Conservation (phyloP, 2,329 filamentous ascomycete genomes). For the Colletotrichum limetticola region DNA sequence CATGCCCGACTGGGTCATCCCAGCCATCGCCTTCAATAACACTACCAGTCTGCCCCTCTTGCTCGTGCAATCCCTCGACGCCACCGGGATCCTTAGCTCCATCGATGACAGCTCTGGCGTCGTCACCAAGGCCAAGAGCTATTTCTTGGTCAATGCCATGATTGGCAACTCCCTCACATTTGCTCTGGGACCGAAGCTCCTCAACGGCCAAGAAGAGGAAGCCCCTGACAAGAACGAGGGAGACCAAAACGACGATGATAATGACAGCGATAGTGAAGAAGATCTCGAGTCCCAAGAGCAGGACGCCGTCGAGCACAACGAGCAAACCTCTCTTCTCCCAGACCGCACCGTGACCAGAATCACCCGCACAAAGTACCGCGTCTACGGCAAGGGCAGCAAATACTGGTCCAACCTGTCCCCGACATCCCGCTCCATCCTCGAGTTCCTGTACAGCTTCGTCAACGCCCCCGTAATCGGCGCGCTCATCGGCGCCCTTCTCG, state of each 20-base stretch:
- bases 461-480: slow-evolving; percentile 73
- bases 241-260: background rate
- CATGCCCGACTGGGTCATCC: slow-evolving; percentile 58
- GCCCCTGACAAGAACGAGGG: slow-evolving; percentile 6
- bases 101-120: slow-evolving; percentile 58
- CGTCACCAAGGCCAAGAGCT: slow-evolving; percentile 70
- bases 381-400: slow-evolving; percentile 12
- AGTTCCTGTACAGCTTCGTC: slow-evolving; percentile 59
- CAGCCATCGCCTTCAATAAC: slow-evolving; percentile 61
- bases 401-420: slow-evolving; percentile 22
- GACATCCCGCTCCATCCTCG: slow-evolving; percentile 44
- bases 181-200: slow-evolving; percentile 62
- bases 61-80: slow-evolving; percentile 52
- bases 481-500: slow-evolving; percentile 66
- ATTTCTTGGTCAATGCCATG: slow-evolving; percentile 74
- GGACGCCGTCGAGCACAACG: slow-evolving; percentile 22
- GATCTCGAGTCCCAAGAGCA: slow-evolving; percentile 28
- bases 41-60: slow-evolving; percentile 58
- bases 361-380: slow-evolving; percentile 13
- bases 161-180: slow-evolving; percentile 73
- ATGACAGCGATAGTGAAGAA: background rate
- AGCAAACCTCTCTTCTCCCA: slow-evolving; percentile 27
- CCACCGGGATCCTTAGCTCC: slow-evolving; percentile 65
- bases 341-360: slow-evolving; percentile 45
- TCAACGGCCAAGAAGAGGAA: slow-evolving; percentile 34